Evolutionary conservation across 306 rosid species (phyloP).

Genomic region (Benincasa hispida): DNA sequence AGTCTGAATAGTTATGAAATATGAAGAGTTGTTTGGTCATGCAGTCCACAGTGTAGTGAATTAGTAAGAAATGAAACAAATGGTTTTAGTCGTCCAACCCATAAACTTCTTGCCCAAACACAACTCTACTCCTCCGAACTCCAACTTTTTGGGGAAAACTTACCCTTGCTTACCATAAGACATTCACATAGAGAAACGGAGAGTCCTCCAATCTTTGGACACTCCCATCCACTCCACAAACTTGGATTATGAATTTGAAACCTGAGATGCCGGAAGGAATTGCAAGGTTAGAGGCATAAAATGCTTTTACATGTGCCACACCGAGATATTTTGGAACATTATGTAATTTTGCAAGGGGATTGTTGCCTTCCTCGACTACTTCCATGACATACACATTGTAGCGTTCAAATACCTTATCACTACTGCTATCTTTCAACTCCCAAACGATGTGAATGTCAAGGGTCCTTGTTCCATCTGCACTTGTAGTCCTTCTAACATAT

Average conservation of each 20-base stretch:
- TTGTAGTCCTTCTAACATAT: conserved; percentile 36
- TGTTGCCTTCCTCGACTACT: conserved; percentile 16
- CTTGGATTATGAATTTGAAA: conserved; percentile 59
- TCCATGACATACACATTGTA: conserved; percentile 53
- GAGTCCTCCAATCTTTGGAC: conserved; percentile 45
- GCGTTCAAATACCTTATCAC: conserved; percentile 14
- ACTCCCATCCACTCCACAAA: conserved; percentile 50
- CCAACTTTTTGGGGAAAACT: no score
- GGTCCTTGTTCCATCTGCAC: conserved; percentile 27
- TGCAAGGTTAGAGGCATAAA: conserved; percentile 44
- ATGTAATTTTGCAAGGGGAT: neutral
- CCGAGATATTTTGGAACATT: conserved; percentile 41
- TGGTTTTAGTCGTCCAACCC: no score
- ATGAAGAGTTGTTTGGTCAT: no score
- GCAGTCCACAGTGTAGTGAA: no score
- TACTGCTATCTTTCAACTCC: conserved; percentile 39
- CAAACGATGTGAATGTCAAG: conserved; percentile 58
- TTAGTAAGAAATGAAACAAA: no score
- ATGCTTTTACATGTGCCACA: conserved; percentile 44
- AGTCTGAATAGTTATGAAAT: no score
- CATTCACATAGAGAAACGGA: conserved; percentile 43
- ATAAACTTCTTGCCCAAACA: no score
- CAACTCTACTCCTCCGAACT: no score
- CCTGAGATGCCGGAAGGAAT: conserved; percentile 30
- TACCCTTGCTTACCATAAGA: conserved; percentile 1